phyloP scores from a whole-genome alignment of 805 yeast genomes.

The Yarrowia yakushimensis region DNA sequence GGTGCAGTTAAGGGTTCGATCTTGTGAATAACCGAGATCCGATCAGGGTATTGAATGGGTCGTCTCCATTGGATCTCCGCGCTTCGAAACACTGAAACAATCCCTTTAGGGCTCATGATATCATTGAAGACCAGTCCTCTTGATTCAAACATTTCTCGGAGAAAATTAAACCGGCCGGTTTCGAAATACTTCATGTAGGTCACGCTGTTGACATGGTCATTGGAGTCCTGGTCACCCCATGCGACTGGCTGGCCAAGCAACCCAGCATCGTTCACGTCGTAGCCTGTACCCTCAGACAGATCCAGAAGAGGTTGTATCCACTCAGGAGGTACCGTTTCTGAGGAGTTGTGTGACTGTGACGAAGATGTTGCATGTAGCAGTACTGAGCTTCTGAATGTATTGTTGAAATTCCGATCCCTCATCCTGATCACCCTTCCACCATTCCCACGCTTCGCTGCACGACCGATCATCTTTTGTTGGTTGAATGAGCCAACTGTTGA shows the following conservation, averaged over 20 bases:
- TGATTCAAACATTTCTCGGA: background rate
- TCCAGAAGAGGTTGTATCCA: background rate
- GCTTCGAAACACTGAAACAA: background rate
- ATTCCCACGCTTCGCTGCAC: background rate
- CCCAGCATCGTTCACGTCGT: background rate
- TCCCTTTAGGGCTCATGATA: background rate
- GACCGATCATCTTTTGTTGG: background rate
- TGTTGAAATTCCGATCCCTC: background rate
- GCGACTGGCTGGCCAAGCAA: background rate
- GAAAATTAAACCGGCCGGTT: conserved; percentile 8
- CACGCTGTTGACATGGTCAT: conserved; percentile 5
- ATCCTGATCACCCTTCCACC: too few relatives aligned
- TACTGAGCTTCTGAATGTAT: background rate
- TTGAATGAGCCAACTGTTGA: background rate
- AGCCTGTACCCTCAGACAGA: background rate
- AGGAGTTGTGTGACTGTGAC: background rate
- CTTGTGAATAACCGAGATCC: conserved; percentile 2
- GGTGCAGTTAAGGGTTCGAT: background rate
- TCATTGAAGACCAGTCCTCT: background rate
- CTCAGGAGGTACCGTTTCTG: background rate
- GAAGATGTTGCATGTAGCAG: background rate
- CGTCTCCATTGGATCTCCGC: conserved; percentile 8
- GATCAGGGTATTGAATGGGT: conserved; percentile 2
- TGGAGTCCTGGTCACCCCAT: conserved; percentile 10
- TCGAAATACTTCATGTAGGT: background rate